Evolutionary conservation across 306 rosid species (phyloP).

Genomic region (Hippophae rhamnoides): DNA sequence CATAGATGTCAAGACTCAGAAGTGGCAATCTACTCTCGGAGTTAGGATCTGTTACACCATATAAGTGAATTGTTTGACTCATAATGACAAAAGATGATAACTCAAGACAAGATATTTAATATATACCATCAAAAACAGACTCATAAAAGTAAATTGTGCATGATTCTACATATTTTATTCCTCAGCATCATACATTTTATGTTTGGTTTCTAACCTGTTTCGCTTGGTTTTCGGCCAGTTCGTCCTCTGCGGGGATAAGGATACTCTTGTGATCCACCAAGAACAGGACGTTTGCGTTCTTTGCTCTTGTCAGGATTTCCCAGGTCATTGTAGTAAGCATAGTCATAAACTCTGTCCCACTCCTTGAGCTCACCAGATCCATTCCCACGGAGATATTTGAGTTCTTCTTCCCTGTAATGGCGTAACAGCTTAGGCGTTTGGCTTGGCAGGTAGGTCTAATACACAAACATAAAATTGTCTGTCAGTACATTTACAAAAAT

Average conservation of each 20-base stretch:
- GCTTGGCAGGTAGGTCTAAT: conserved; percentile 65
- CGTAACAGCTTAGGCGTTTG: conserved; percentile 52
- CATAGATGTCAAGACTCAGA: conserved; percentile 56
- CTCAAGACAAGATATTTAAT: too few species aligned
- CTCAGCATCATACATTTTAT: not conserved
- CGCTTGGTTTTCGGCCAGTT: conserved; percentile 64
- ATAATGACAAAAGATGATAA: not conserved
- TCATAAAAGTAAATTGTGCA: too few species aligned
- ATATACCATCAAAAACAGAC: too few species aligned
- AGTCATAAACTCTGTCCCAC: conserved; percentile 97
- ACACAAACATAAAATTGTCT: conserved; percentile 7
- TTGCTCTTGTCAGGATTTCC: conserved; percentile 59
- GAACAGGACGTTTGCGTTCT: conserved; percentile 46
- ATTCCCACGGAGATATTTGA: conserved; percentile 50
- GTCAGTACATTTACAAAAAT: not conserved
- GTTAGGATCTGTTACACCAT: conserved; percentile 43
- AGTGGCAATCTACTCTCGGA: conserved; percentile 67
- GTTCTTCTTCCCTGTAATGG: conserved; percentile 62
- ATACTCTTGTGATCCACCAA: conserved; percentile 55
- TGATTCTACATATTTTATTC: too few species aligned
- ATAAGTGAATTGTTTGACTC: not conserved
- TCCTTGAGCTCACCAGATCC: conserved; percentile 57
- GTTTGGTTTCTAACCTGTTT: conserved; percentile 29
- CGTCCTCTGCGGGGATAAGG: conserved; percentile 87
- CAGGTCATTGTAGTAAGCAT: conserved; percentile 76